Base-by-base conservation (phyloP, 2,329 filamentous ascomycete species). In the Aspergillus fructus region DNA sequence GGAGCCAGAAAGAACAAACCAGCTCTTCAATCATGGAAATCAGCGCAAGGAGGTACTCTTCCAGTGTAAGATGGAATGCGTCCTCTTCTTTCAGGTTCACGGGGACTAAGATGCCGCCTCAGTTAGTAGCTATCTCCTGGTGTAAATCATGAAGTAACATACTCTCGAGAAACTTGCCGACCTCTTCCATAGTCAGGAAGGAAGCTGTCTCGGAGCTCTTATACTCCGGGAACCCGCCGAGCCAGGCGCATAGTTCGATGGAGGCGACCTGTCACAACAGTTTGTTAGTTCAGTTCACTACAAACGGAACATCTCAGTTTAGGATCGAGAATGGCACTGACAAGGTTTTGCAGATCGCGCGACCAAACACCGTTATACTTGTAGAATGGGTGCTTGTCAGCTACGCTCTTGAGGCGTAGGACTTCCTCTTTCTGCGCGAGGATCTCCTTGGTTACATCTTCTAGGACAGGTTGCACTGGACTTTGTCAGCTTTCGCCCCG, bases 351-450 rank as follows among this genome's bases (percentile, higher is more conserved):
- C 54, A 97, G 79, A 68, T 90, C 86, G 58, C 91, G 85, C 27
- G 86, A 84, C 94, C 94, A 99, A 72, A 91, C 85, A 56, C 82
- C 79, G 76, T 97, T 97, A 80, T 96, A 97, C 83, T 96, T 97
- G 86, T 97, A 99, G 81, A 97, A 99, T 0, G 94, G 93, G 68
- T 96, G 89, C 72, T 90, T 83, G 24, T 91, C 93, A 2, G 93
- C 91, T 54, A 90, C 84, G 54, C 82, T 77, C 60, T 85, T 84
- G 45, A 99, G 84, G 64, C 88, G 85, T 56, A 80, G 77, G 46
- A 97, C 83, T 45, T 88, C 89, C 48, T 85, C 79, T 55, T 90
- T 83, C 73, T 96, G 86, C 37, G 89, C 84, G 62, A 84, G 79
- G 71, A 97, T 89, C 56, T 85, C 84, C 59, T 79, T 77, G 59